Evolutionary conservation across 257 asterid species (phyloP), one percentile per base, ranked within the genome.

Genomic region (Ligustrum vulgare): DNA sequence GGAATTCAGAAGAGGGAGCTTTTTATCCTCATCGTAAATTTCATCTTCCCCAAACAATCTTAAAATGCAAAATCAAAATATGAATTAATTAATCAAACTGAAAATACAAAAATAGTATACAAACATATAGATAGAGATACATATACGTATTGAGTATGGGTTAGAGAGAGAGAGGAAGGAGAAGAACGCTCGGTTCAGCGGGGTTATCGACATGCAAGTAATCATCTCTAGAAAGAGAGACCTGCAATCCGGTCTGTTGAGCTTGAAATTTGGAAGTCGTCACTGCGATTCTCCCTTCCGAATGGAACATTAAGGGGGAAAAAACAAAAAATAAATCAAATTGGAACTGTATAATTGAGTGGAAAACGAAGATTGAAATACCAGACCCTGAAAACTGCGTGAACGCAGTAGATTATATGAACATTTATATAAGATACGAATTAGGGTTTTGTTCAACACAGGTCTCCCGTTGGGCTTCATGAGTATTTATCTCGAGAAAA

Each of bases 241-340:
- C 91, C 91, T 89, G 90, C 92, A 81, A 77, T 91, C 87, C 90
- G 95, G 95, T 91, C 97, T 91, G 97, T 91, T 91, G 97, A 91
- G 97, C 95, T 91, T 91, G 97, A 91, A 89, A 72, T 80, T 80
- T 80, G 72, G 37, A 64, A 87, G 94, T 91, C 94, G 81, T 91
- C 94, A 91, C 78, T 6, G 92, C 90, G 85, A 88, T 45, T 74
- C 73, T 69, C 80, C 9, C 22, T 31, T 34, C 18, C 2, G 2
- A 12, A 56, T 34, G 9, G 13, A 25, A 35, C 2, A 74, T 20
- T 6, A 0, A 6, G n/a, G n/a, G n/a, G n/a, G n/a, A n/a, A n/a
- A 28, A 18, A 15, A 23, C 51, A 73, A 28, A 28, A 28, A 18
- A 15, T 13, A 66, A 73, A 67, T 47, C 1, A 20, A 25, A 12